phyloP scores from a whole-genome alignment of 192 early-diverging fungal genomes.

The Coemansia brasiliensis region DNA sequence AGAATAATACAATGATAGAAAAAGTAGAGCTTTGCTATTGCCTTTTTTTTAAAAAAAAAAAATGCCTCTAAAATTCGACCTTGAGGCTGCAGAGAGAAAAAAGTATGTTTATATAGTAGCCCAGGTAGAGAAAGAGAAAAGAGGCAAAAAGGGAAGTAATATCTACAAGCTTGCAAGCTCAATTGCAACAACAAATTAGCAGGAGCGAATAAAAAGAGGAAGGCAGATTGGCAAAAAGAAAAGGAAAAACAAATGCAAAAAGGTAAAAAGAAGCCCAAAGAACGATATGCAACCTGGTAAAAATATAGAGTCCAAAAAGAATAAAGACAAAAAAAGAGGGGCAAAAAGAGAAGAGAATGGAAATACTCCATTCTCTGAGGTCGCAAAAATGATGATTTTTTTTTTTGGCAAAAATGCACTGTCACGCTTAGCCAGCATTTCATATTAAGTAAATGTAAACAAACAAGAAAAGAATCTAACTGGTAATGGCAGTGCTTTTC shows the following conservation, averaged over 20 bases:
- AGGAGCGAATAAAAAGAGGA: constrained; percentile 10
- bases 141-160: constrained; percentile 5
- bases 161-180: background rate
- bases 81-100: background rate
- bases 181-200: background rate
- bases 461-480: constrained; percentile 8
- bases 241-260: background rate
- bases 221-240: constrained; percentile 3
- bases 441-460: background rate
- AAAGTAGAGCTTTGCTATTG: background rate
- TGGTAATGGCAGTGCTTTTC: constrained; percentile 10
- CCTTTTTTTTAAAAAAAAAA: background rate
- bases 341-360: background rate
- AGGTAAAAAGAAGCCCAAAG: constrained; percentile 2
- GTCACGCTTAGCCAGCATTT: too few species aligned
- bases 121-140: constrained; percentile 1
- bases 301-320: background rate
- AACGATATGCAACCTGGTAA: background rate
- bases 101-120: background rate
- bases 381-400: too few species aligned
- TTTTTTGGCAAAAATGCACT: too few species aligned
- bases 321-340: background rate
- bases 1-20: constrained; percentile 9
- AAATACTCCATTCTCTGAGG: background rate
- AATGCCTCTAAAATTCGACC: too few species aligned